A percentile compares a stretch with the other conserved stretches of the same genome.
Evolutionary conservation across 371 early-diverging fungal species (phyloP).

Genomic region (Mortierella sp.): DNA sequence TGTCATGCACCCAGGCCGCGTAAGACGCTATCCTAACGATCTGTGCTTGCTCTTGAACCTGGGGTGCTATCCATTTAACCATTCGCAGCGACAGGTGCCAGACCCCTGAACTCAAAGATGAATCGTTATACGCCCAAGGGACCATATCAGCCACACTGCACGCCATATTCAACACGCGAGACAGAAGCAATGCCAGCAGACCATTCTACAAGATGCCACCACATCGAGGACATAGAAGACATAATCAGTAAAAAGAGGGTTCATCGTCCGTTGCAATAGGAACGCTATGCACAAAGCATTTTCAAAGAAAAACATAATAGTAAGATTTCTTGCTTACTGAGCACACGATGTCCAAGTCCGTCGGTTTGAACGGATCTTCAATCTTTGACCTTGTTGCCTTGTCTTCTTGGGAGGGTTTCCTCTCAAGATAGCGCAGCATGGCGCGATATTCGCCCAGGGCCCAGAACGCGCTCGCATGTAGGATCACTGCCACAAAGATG

Average conservation of each 20-base stretch:
- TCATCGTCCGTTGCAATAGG: background rate
- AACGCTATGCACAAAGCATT: background rate
- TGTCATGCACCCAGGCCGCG: slow-evolving; percentile 32
- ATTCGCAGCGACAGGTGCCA: slow-evolving; percentile 27
- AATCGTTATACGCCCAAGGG: background rate
- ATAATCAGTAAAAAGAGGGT: background rate
- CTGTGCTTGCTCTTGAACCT: slow-evolving; percentile 2
- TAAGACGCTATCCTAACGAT: background rate
- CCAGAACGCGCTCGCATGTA: slow-evolving; percentile 49
- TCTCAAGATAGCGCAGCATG: slow-evolving; percentile 1
- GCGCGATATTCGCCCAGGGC: slow-evolving; percentile 33
- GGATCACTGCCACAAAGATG: slow-evolving; percentile 18
- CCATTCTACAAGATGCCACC: slow-evolving; percentile 11
- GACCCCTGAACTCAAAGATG: background rate
- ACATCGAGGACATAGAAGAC: background rate
- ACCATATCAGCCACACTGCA: slow-evolving; percentile 7
- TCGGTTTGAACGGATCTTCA: slow-evolving; percentile 37
- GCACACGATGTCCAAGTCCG: slow-evolving; percentile 12
- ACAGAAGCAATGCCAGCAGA: slow-evolving; percentile 10
- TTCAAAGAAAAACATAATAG: no score
- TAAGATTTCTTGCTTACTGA: slow-evolving; percentile 37
- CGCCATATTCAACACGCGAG: slow-evolving; percentile 16
- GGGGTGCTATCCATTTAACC: slow-evolving; percentile 8
- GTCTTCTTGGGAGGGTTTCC: background rate
- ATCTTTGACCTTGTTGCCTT: slow-evolving; percentile 5